Evolutionary conservation across 306 rosid genomes (phyloP).

Genomic region (Amphicarpaea edgeworthii): DNA sequence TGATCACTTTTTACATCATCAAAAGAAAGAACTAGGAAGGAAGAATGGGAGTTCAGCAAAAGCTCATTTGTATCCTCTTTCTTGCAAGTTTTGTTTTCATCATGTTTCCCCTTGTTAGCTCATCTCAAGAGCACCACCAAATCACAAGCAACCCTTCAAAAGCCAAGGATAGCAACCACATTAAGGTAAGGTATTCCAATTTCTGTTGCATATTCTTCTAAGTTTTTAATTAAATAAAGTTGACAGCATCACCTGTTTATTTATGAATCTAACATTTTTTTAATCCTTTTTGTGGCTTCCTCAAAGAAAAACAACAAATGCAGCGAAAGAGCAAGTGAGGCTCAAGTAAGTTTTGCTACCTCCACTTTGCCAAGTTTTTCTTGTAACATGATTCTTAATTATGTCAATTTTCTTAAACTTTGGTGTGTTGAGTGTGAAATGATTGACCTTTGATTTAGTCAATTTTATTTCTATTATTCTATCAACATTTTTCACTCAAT

Average conservation of each 20-base stretch:
- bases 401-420: not conserved
- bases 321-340: conserved; percentile 61
- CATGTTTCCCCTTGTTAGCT: conserved; percentile 46
- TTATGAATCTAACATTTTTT: no score
- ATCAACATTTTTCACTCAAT: not conserved
- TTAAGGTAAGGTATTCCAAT: conserved; percentile 44
- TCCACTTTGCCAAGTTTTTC: not conserved
- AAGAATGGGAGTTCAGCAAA: conserved; percentile 55
- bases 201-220: conserved; percentile 19
- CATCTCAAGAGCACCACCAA: conserved; percentile 60
- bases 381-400: conserved; percentile 12
- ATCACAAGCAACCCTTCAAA: conserved; percentile 36
- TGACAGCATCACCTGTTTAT: conserved; percentile 4
- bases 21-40: conserved; percentile 25
- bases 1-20: conserved; percentile 12
- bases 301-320: conserved; percentile 50
- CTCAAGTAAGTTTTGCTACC: conserved; percentile 60
- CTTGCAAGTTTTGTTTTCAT: conserved; percentile 52
- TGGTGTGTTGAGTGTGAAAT: not conserved
- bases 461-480: conserved; percentile 12
- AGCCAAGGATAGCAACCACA: conserved; percentile 43
- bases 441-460: not conserved
- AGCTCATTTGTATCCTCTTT: conserved; percentile 53
- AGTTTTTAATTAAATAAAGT: not conserved
- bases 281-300: conserved; percentile 56